Evolutionary conservation across 2,329 filamentous ascomycete genomes (phyloP).

Genomic region (Penicillium sp.): DNA sequence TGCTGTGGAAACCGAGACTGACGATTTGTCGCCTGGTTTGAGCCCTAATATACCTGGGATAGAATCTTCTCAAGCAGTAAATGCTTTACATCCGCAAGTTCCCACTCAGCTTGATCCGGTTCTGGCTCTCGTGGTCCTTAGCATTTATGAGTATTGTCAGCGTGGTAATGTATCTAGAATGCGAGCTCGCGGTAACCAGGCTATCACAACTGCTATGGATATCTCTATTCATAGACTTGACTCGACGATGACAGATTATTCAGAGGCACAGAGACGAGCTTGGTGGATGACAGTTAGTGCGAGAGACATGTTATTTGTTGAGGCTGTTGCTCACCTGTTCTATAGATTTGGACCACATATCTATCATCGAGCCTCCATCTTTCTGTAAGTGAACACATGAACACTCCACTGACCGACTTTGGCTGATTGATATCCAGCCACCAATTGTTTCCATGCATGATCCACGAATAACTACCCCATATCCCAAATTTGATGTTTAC

Average conservation of each 20-base stretch:
- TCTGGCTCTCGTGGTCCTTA: conserved; percentile 21
- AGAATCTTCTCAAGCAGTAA: neutral
- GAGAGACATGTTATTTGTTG: neutral
- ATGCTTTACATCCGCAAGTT: conserved; percentile 14
- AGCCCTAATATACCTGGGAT: neutral
- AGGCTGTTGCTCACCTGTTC: neutral
- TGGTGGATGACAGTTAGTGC: conserved; percentile 29
- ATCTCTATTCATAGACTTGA: conserved; percentile 19
- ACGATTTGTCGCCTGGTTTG: conserved; percentile 1
- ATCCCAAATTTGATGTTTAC: conserved; percentile 17
- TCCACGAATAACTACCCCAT: conserved; percentile 24
- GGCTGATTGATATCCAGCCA: conserved; percentile 6
- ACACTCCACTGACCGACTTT: neutral
- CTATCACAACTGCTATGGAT: conserved; percentile 28
- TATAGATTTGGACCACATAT: conserved; percentile 20
- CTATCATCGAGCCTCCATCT: conserved; percentile 20
- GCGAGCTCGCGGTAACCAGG: conserved; percentile 24
- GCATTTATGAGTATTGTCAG: conserved; percentile 26
- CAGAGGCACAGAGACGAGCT: conserved; percentile 22
- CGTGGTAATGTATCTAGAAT: conserved; percentile 23
- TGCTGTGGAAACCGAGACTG: conserved; percentile 15
- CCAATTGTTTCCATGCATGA: conserved; percentile 22
- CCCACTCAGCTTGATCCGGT: conserved; percentile 17
- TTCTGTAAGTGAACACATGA: conserved; percentile 9
- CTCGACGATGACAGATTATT: conserved; percentile 1